These are phyloP conservation scores for Blastobotrys robertii DNA, from an alignment of 805 yeast species.

Conservation along the genomic window DNA sequence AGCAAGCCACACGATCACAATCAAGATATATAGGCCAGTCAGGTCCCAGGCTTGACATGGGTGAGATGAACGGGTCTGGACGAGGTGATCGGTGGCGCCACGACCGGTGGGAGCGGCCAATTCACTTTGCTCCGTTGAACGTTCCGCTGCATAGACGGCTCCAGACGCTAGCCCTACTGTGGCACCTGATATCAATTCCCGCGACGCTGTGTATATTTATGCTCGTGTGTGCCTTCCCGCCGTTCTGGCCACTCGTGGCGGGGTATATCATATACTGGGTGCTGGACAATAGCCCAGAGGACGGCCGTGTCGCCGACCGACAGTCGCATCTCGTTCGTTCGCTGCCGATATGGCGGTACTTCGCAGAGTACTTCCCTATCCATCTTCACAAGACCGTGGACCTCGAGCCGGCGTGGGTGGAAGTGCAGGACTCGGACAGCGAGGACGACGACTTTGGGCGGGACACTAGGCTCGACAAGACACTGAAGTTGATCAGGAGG, in stretches of 20 bases:
- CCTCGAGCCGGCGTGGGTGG: conserved; percentile 28
- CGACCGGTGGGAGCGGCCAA: no score
- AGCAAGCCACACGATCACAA: no score
- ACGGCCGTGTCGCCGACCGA: conserved; percentile 58
- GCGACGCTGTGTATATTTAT: conserved; percentile 36
- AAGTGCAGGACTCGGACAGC: not conserved
- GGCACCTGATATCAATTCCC: conserved; percentile 69
- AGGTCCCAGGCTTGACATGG: no score
- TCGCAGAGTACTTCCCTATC: conserved; percentile 75
- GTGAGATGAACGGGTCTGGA: no score
- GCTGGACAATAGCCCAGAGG: conserved; percentile 58
- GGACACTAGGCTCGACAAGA: conserved; percentile 1
- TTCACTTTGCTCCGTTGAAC: conserved; percentile 8
- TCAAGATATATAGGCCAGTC: no score
- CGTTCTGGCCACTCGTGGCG: conserved; percentile 57
- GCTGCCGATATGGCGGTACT: conserved; percentile 55
- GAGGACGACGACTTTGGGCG: conserved; percentile 1
- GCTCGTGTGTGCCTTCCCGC: conserved; percentile 46
- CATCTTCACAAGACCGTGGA: conserved; percentile 55
- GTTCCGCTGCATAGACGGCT: conserved; percentile 35
- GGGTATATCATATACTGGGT: conserved; percentile 55
- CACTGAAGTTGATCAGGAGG: conserved; percentile 7
- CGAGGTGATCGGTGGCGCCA: no score
- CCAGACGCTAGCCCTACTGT: conserved; percentile 58
- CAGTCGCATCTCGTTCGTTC: conserved; percentile 49